Evolutionary conservation across 73 alveolate species (phyloP).

Genomic region (Blepharisma stoltei): DNA sequence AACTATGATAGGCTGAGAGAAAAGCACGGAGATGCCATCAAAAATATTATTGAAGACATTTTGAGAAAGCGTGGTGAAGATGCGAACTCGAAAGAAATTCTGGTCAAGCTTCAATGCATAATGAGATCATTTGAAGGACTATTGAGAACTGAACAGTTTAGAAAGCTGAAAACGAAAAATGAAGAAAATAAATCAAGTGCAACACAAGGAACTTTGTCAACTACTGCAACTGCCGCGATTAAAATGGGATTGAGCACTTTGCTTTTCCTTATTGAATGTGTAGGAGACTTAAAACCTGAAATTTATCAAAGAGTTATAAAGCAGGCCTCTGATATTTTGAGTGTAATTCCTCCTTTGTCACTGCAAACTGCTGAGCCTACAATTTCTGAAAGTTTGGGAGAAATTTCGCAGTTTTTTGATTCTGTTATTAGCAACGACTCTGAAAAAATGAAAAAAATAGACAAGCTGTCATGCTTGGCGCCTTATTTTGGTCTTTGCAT

Average conservation of each 20-base stretch:
- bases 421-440: not conserved
- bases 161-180: not conserved
- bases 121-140: slow-evolving; percentile 1
- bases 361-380: not conserved
- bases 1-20: not conserved
- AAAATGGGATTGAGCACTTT: slow-evolving; percentile 26
- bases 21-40: not conserved
- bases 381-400: not conserved
- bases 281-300: not conserved
- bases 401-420: slow-evolving; percentile 17
- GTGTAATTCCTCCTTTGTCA: not conserved
- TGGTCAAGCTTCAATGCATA: not conserved
- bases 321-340: not conserved
- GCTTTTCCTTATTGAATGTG: slow-evolving; percentile 13
- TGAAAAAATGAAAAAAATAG: not conserved
- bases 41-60: slow-evolving; percentile 7
- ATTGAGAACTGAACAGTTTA: not conserved
- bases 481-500: not conserved
- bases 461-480: not conserved
- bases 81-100: not conserved
- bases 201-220: not conserved
- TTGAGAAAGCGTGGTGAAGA: not conserved
- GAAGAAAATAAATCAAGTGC: not conserved
- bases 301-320: not conserved
- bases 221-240: slow-evolving; percentile 16